Percentiles rank a stretch among this genome's conserved stretches.
Conservation (phyloP, 75 land plant species). For the Larix kaempferi region DNA sequence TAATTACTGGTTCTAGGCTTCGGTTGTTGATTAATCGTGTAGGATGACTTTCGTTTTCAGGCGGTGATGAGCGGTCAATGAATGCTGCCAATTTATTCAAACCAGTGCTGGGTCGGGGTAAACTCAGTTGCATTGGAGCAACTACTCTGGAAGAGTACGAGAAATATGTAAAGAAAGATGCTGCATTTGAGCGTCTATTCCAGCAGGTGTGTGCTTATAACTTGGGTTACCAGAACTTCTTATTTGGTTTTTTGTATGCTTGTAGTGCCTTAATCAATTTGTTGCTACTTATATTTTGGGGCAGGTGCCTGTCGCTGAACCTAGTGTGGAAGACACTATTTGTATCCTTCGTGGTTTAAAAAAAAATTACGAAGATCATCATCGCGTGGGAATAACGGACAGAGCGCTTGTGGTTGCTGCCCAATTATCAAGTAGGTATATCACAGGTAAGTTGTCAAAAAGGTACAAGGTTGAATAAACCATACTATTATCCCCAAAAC, state of each 20-base stretch:
- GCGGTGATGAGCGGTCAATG: conserved; percentile 93
- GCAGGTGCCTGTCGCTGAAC: conserved; percentile 92
- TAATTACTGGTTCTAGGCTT: not conserved
- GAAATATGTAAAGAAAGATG: conserved; percentile 98
- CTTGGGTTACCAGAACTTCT: not conserved
- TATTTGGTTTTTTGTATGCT: not conserved
- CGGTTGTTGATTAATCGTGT: not conserved
- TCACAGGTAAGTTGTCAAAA: conserved; percentile 43
- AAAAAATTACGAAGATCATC: conserved; percentile 92
- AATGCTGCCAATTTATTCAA: conserved; percentile 98
- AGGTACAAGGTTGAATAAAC: too few relatives aligned
- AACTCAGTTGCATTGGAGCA: conserved; percentile 90
- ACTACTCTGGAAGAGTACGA: conserved; percentile 97
- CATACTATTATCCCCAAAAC: too few relatives aligned
- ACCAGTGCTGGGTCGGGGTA: conserved; percentile 98
- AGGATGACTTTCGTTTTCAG: conserved; percentile 10
- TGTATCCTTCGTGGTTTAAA: conserved; percentile 85
- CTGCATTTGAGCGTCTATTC: conserved; percentile 95
- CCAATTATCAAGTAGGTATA: conserved; percentile 25
- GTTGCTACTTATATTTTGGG: too few relatives aligned
- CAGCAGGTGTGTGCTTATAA: conserved; percentile 55
- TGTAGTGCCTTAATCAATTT: not conserved
- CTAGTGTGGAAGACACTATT: conserved; percentile 21
- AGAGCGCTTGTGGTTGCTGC: conserved; percentile 82
- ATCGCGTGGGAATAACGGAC: conserved; percentile 89